Evolutionary conservation across 805 yeast species (phyloP), one percentile per base, ranked within the genome.

Genomic region (Cyberlindnera maclurae): DNA sequence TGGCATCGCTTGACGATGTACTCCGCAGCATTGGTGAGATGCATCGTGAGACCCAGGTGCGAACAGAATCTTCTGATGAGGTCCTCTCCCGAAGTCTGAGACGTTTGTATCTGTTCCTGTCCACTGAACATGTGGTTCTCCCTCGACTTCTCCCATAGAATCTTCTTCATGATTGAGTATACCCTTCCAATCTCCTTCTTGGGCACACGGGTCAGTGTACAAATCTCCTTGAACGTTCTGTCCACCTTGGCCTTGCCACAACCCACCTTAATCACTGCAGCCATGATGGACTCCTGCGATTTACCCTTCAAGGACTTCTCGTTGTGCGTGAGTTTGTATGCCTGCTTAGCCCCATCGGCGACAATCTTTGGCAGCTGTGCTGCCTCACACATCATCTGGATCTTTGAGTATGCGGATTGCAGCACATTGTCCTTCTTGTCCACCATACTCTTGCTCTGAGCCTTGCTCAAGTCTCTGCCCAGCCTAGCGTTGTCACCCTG

Each of bases 281-380:
- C 98, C 88, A 93, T 88, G 33, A 93, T 85, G 46, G 89, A 78
- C 59, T 88, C 96, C 53, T 85, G 89, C 0, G 95, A 81, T 58
- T 93, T 87, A 41, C 97, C 96, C 56, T 89, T 78, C 53, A 93
- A 69, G 9, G 81, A 74, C 51, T 79, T 77, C 47, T 88, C 95
- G 47, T 90, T 97, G 52, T 86, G 79, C 15, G 90, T 95, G 40
- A 89, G 62, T 58, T 89, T 88, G 60, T 84, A 93, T 18, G 94
- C 96, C 63, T 93, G 97, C 58, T 93, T 93, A 20, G 97, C 96
- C 49, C 96, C 94, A 62, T 93, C 97, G 57, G 88, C 96, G 4
- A 93, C 97, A 45, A 93, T 86, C 55, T 85, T 82, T 10, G 98
- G 97, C 38, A 90, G 64, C 58, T 88, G 93, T 49, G 86, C 93